These are phyloP conservation scores for Eutypella sp. DNA, from an alignment of 2,329 filamentous ascomycete genomes.

Conservation along the genomic window DNA sequence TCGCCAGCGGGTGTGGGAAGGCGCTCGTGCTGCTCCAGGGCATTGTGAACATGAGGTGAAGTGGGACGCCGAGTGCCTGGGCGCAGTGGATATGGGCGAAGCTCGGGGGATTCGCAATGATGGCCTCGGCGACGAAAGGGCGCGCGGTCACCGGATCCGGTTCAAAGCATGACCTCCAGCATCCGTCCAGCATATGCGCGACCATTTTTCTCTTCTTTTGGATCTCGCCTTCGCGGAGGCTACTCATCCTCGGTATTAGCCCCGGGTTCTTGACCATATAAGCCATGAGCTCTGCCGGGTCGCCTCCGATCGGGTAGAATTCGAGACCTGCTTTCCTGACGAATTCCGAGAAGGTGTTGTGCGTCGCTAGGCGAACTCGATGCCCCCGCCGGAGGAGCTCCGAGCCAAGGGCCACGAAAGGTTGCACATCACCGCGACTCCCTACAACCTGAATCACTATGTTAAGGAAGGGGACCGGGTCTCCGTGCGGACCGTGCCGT, in stretches of 20 bases:
- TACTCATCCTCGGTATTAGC: slow-evolving; percentile 31
- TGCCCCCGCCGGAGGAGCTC: slow-evolving; percentile 63
- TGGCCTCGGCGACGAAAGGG: slow-evolving; percentile 79
- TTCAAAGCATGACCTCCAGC: slow-evolving; percentile 82
- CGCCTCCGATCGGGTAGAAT: slow-evolving; percentile 72
- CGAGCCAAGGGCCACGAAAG: slow-evolving; percentile 66
- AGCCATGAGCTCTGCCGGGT: slow-evolving; percentile 72
- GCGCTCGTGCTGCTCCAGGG: slow-evolving; percentile 77
- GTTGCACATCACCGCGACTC: slow-evolving; percentile 70
- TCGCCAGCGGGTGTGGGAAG: slow-evolving; percentile 77
- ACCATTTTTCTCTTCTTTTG: slow-evolving; percentile 47
- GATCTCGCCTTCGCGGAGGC: slow-evolving; percentile 32
- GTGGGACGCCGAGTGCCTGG: slow-evolving; percentile 67
- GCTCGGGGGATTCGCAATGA: slow-evolving; percentile 74
- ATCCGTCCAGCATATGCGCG: slow-evolving; percentile 74
- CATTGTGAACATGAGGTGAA: slow-evolving; percentile 93
- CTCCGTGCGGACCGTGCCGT: too few relatives aligned
- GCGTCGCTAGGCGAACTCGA: slow-evolving; percentile 68
- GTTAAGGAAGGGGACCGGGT: too few relatives aligned
- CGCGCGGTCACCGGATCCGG: slow-evolving; percentile 39
- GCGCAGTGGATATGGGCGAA: slow-evolving; percentile 73
- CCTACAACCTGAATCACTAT: slow-evolving; percentile 73
- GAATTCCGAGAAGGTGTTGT: slow-evolving; percentile 62
- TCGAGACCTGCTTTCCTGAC: slow-evolving; percentile 67
- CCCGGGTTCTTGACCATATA: slow-evolving; percentile 38